These are phyloP conservation scores for Pythium chondricola DNA, from an alignment of 352 stramenopile genomes.

Conservation along the genomic window DNA sequence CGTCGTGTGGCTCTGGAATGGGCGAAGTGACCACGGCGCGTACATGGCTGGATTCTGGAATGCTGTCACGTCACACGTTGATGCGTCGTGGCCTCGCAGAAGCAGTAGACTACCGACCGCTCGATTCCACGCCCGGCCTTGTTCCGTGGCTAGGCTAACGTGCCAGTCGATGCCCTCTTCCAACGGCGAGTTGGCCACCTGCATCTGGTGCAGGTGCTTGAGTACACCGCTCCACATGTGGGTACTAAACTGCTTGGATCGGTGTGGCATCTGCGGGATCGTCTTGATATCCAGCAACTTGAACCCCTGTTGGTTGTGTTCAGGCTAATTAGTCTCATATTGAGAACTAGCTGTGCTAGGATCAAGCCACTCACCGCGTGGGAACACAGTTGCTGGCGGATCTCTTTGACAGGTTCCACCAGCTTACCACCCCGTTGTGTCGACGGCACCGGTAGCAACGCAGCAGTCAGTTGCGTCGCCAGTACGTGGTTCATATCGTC, in stretches of 20 bases:
- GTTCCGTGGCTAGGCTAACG: conserved; percentile 25
- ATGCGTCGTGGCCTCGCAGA: conserved; percentile 31
- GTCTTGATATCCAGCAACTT: conserved; percentile 73
- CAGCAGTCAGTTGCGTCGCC: conserved; percentile 48
- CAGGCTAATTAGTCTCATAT: no score
- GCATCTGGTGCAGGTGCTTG: conserved; percentile 75
- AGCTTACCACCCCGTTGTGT: not conserved
- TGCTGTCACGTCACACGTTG: conserved; percentile 13
- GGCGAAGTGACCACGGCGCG: conserved; percentile 25
- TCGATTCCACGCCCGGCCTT: conserved; percentile 26
- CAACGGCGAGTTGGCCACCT: conserved; percentile 47
- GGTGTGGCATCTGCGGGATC: conserved; percentile 54
- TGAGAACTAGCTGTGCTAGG: no score
- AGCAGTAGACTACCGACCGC: conserved; percentile 46
- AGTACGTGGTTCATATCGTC: conserved; percentile 58
- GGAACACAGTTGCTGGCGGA: conserved; percentile 43
- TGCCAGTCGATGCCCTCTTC: conserved; percentile 65
- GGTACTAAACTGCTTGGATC: conserved; percentile 63
- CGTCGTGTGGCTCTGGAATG: conserved; percentile 31
- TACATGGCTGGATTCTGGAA: conserved; percentile 49
- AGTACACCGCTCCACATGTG: conserved; percentile 73
- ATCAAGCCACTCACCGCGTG: conserved; percentile 35
- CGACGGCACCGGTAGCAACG: conserved; percentile 44
- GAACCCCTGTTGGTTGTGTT: conserved; percentile 42
- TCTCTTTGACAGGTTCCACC: conserved; percentile 28